phyloP scores from a whole-genome alignment of 306 rosid species.

The Lablab purpureus region DNA sequence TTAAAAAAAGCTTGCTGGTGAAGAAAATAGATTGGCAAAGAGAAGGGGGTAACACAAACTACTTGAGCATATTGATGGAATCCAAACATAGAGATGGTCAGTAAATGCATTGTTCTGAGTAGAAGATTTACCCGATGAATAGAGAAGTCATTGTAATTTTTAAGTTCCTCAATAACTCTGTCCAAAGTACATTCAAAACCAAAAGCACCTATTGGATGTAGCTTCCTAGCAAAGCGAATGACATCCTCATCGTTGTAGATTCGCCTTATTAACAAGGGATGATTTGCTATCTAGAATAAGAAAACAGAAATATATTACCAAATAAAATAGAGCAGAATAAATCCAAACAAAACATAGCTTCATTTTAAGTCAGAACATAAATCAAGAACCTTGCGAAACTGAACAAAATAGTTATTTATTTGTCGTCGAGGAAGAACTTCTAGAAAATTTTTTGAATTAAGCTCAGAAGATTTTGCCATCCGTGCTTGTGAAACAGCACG shows the following conservation, averaged over 20 bases:
- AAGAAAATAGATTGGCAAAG: neutral
- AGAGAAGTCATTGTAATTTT: conserved; percentile 82
- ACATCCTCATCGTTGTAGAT: conserved; percentile 90
- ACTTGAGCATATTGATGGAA: conserved; percentile 23
- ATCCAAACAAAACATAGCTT: neutral
- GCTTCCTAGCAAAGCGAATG: conserved; percentile 79
- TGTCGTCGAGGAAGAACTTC: conserved; percentile 79
- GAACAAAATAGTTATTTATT: conserved; percentile 93
- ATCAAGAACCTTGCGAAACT: conserved; percentile 87
- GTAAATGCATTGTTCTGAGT: neutral
- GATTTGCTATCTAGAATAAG: conserved; percentile 85
- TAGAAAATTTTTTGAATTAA: conserved; percentile 51
- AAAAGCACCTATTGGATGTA: conserved; percentile 89
- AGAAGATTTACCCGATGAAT: conserved; percentile 80
- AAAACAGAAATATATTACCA: conserved; percentile 26
- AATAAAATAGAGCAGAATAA: neutral
- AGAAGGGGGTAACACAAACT: neutral
- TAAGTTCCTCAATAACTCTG: conserved; percentile 86
- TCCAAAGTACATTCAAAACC: conserved; percentile 93
- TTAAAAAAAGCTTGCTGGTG: neutral
- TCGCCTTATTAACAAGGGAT: conserved; percentile 92
- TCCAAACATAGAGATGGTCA: neutral
- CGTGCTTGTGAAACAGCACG: conserved; percentile 88
- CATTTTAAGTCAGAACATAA: conserved; percentile 24
- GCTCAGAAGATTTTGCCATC: conserved; percentile 58